Evolutionary conservation across 148 eudicot genomes (phyloP), one percentile per base, ranked within the genome.

Genomic region (Dysphania ambrosioides): DNA sequence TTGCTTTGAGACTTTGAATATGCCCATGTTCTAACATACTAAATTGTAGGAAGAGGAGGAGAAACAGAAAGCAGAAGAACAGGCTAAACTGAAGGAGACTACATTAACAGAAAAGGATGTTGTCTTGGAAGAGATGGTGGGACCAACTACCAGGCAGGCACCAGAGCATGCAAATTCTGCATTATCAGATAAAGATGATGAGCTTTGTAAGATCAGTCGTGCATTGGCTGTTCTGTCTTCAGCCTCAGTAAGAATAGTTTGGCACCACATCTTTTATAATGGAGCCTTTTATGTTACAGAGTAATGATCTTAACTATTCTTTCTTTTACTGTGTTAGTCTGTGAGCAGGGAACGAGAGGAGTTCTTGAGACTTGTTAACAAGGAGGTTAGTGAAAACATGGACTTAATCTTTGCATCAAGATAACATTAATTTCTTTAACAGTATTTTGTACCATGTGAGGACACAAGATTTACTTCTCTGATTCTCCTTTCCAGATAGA

Each of bases 271-370:
- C 12, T 36, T 11, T 41, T 30, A 47, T 31, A 34, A 5, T 32
- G 16, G 49, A 59, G 66, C 23, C 7, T 4, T 57, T 31, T 53
- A 57, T 31, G 11, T 63, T 4, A 15, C 12, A 6, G 53, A 6
- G 51, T n/a, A n/a, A n/a, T n/a, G n/a, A 68, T 36, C 41, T 62
- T 77, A 47, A 69, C 81, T 75, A 65, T n/a, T 66, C 47, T 65
- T 74, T 74, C 73, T 55, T 59, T 70, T 34, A 10, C 49, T 71
- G 18, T 2, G 64, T 68, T 82, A 91, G 97, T 91, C 93, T 10
- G 97, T 91, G 77, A 91, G 88, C 91, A 84, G 82, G 87, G 97
- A 91, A 84, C 93, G 97, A 44, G 91, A 89, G 80, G 97, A 91
- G 72, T 91, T 91, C 77, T 73, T 91, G 81, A 87, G 90, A 82